These are phyloP conservation scores for Peniophora sp. DNA, from an alignment of 1,284 basidiomycete species.

Conservation along the genomic window DNA sequence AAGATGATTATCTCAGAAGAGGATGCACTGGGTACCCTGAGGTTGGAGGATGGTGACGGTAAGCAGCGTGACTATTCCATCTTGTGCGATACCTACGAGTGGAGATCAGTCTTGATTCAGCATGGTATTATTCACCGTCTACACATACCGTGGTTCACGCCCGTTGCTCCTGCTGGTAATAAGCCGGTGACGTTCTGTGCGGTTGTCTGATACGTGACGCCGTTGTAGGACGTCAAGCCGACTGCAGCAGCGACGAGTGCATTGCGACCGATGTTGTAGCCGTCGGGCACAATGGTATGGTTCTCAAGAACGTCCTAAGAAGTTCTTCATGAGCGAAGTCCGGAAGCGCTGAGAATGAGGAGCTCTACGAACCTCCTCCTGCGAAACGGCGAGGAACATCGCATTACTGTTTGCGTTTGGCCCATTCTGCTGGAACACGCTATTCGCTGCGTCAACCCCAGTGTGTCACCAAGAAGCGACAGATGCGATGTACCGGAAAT, in stretches of 20 bases:
- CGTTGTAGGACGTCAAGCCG: slow-evolving; percentile 29
- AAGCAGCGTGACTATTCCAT: slow-evolving; percentile 17
- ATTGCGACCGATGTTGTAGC: slow-evolving; percentile 43
- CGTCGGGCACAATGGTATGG: slow-evolving; percentile 42
- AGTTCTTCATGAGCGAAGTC: background rate
- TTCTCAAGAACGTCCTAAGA: slow-evolving; percentile 26
- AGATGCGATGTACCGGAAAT: slow-evolving; percentile 36
- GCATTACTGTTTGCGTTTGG: slow-evolving; percentile 44
- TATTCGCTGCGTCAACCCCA: slow-evolving; percentile 17
- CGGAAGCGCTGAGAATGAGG: background rate
- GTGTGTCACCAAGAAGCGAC: background rate
- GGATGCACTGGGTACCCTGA: too few species aligned
- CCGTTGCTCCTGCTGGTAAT: slow-evolving; percentile 23
- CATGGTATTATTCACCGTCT: background rate
- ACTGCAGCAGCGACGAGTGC: slow-evolving; percentile 31
- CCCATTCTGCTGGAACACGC: slow-evolving; percentile 67
- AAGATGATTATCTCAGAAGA: too few species aligned
- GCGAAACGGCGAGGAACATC: slow-evolving; percentile 63
- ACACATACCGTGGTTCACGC: slow-evolving; percentile 27
- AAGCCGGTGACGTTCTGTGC: slow-evolving; percentile 28
- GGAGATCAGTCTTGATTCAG: background rate
- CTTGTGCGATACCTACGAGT: slow-evolving; percentile 17
- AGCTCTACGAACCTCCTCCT: slow-evolving; percentile 41
- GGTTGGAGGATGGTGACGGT: slow-evolving; percentile 13
- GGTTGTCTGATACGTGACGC: slow-evolving; percentile 37